Conservation (phyloP, 2,329 filamentous ascomycete genomes). For the Cercospora berteroae region DNA sequence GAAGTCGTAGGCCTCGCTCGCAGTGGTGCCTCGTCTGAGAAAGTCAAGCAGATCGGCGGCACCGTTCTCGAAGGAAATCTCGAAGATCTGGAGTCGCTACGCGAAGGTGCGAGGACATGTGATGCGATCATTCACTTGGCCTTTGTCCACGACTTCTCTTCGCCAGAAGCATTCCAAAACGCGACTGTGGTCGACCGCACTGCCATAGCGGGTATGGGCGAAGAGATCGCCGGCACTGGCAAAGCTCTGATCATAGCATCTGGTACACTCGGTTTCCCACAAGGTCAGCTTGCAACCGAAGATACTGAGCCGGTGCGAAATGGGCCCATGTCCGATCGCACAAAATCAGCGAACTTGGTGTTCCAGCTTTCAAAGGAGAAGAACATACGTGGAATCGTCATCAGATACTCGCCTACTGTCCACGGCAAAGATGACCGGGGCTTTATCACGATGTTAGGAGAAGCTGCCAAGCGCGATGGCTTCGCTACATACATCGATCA, state of each 20-base stretch:
- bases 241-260: conserved; percentile 42
- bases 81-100: conserved; percentile 41
- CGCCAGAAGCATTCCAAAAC: conserved; percentile 27
- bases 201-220: conserved; percentile 43
- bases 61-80: conserved; percentile 45
- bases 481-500: conserved; percentile 35
- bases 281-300: conserved; percentile 14
- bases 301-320: conserved; percentile 11
- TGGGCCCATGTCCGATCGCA: conserved; percentile 10
- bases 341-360: conserved; percentile 11
- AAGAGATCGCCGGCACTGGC: conserved; percentile 36
- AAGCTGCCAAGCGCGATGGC: conserved; percentile 34
- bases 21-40: conserved; percentile 36
- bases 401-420: conserved; percentile 47
- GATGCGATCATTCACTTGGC: conserved; percentile 49
- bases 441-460: conserved; percentile 39
- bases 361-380: conserved; percentile 23
- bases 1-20: conserved; percentile 46
- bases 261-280: conserved; percentile 30
- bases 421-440: conserved; percentile 46
- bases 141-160: conserved; percentile 32
- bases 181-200: conserved; percentile 37
- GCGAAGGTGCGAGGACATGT: conserved; percentile 40
- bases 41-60: conserved; percentile 42
- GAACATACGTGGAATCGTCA: conserved; percentile 39